Evolutionary conservation across 441 rosid species (phyloP), one percentile per base, ranked within the genome.

Genomic region (Cnidoscolus chayamansa): DNA sequence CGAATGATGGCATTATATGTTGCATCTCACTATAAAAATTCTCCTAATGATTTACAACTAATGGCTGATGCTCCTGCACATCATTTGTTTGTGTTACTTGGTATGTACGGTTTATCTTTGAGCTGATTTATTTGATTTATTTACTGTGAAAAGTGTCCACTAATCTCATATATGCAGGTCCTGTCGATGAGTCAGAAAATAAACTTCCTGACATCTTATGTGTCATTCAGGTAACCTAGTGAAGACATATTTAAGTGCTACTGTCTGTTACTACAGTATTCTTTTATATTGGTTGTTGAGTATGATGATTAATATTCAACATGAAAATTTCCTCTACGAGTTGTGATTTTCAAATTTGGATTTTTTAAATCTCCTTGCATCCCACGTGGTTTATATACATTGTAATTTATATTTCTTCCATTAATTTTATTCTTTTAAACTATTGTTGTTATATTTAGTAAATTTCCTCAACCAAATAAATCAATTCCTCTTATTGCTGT

Each of bases 41-140:
- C 99, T 72, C 98, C 99, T 11, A 96, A 96, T 82, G 99, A 96
- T 85, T 88, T 96, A 68, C 99, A 93, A 79, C 80, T 93, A 49
- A 84, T 93, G 91, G 96, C 99, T 69, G 99, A 96, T 89, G 99
- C 98, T 79, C 99, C 97, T 25, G 98, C 99, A 63, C 98, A 96
- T 80, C 99, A 93, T 83, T 84, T 96, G 76, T 96, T 96, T 75
- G 97, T 96, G 47, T 80, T 93, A 67, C 94, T 93, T 55, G 98
- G 98, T 96, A 88, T 77, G 48, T 57, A 48, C 59, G 4, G 25
- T 0, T 66, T 68, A 58, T 45, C 66, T 55, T 70, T 47, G n/a
- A 31, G 53, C 37, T 74, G 12, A 8, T 77, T 74, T 70, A 10
- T 77, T 74, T 67, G 65, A 63, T 69, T 73, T 65, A 57, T 61